These are phyloP conservation scores for Harringtonia lauricola DNA, from an alignment of 2,329 filamentous ascomycete species.

Conservation along the genomic window DNA sequence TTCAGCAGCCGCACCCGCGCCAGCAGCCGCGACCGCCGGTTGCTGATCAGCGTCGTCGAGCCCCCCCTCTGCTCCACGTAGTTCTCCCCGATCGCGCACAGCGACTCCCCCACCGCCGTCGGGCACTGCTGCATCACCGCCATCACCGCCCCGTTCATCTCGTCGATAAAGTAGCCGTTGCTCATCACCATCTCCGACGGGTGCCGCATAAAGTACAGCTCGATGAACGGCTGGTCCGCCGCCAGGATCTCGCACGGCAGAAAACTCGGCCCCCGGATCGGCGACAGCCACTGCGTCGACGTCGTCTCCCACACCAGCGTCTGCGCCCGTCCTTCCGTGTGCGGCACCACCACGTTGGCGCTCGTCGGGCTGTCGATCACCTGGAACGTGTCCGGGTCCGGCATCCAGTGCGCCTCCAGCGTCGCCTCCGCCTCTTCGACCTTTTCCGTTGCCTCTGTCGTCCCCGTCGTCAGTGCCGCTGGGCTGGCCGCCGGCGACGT, in stretches of 20 bases:
- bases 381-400: too few relatives aligned
- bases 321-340: not conserved
- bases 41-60: constrained; percentile 1
- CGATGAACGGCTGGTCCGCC: constrained; percentile 9
- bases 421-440: too few relatives aligned
- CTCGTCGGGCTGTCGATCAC: too few relatives aligned
- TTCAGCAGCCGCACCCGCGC: constrained; percentile 6
- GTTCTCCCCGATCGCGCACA: constrained; percentile 12
- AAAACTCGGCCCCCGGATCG: constrained; percentile 7
- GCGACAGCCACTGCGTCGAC: not conserved
- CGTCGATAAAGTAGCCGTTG: constrained; percentile 9
- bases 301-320: not conserved
- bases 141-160: constrained; percentile 11
- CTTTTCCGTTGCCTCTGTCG: too few relatives aligned
- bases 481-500: too few relatives aligned
- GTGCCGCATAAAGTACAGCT: constrained; percentile 11
- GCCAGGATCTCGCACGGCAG: constrained; percentile 6
- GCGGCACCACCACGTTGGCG: not conserved
- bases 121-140: constrained; percentile 8
- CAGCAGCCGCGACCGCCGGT: constrained; percentile 7
- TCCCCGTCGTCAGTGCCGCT: too few relatives aligned
- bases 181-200: constrained; percentile 10
- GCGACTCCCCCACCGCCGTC: constrained; percentile 7
- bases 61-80: constrained; percentile 4
- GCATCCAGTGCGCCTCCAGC: too few relatives aligned